These are phyloP conservation scores for Malassezia pachydermatis DNA, from an alignment of 1,284 basidiomycete species.

Conservation along the genomic window DNA sequence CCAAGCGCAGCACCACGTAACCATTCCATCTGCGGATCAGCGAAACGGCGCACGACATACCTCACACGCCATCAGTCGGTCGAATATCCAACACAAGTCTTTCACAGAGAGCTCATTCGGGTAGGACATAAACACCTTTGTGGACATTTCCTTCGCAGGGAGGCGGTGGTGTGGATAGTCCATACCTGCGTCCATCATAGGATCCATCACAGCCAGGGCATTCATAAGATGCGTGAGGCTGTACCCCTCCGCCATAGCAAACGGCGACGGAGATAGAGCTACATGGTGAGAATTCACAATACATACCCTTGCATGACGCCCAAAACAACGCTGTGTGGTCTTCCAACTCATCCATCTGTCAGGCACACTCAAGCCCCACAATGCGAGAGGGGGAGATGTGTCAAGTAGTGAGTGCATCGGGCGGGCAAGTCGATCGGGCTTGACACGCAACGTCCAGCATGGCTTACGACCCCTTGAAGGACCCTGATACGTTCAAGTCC, in stretches of 20 bases:
- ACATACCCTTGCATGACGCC: slow-evolving; percentile 4
- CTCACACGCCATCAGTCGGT: slow-evolving; percentile 15
- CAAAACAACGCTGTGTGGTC: slow-evolving; percentile 11
- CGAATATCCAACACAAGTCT: slow-evolving; percentile 15
- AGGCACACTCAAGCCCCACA: too few species aligned
- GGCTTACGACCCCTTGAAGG: not conserved
- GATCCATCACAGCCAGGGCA: slow-evolving; percentile 18
- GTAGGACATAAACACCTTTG: not conserved
- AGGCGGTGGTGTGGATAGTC: slow-evolving; percentile 1
- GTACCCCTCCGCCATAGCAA: slow-evolving; percentile 4
- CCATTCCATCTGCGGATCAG: too few species aligned
- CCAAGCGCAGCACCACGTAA: slow-evolving; percentile 5
- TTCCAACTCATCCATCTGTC: too few species aligned
- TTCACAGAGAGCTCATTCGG: not conserved
- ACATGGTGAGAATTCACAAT: not conserved
- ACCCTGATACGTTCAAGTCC: not conserved
- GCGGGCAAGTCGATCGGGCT: not conserved
- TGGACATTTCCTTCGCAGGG: not conserved
- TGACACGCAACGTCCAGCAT: not conserved
- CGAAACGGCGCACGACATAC: too few species aligned
- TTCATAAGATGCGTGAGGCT: slow-evolving; percentile 12
- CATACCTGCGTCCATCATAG: slow-evolving; percentile 17
- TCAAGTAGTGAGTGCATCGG: not conserved
- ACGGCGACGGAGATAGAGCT: slow-evolving; percentile 1
- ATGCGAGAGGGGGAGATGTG: too few species aligned